Conservation (phyloP, 371 early-diverging fungal genomes). For the Mortierella sp. region DNA sequence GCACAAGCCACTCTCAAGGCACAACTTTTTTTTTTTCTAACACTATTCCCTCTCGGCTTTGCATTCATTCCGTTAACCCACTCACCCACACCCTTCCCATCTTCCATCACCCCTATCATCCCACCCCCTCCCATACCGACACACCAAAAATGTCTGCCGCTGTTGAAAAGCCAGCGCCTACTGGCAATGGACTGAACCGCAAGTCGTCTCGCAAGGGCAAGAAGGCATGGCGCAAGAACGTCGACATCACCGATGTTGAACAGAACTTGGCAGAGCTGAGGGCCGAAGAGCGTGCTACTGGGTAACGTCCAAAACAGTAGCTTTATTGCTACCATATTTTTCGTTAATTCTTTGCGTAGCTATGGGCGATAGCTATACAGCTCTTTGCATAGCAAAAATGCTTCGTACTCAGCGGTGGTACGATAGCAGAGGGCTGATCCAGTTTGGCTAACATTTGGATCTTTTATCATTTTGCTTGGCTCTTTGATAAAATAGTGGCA, state of each 20-base stretch:
- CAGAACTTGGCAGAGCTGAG: conserved; percentile 79
- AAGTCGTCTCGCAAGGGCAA: conserved; percentile 83
- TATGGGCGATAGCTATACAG: no score
- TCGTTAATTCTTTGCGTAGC: no score
- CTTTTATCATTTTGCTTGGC: no score
- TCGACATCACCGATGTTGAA: conserved; percentile 87
- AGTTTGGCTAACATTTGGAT: no score
- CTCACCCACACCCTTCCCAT: neutral
- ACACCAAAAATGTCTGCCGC: conserved; percentile 28
- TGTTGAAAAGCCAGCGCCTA: conserved; percentile 33
- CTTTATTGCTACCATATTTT: no score
- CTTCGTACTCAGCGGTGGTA: no score
- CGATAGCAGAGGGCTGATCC: no score
- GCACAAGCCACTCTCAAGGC: conserved; percentile 10
- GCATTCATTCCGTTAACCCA: neutral
- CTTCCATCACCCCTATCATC: neutral
- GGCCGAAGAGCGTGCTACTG: conserved; percentile 75
- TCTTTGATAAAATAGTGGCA: conserved; percentile 68
- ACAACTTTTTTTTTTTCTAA: conserved; percentile 19
- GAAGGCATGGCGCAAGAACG: conserved; percentile 94
- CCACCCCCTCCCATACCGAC: neutral
- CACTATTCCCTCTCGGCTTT: no score
- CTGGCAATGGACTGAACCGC: conserved; percentile 48
- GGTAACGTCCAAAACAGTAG: conserved; percentile 59
- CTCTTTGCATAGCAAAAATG: no score